A percentile compares a stretch with the other conserved stretches of the same genome.
These are phyloP conservation scores for Geotrichum cucujoidarum DNA, from an alignment of 1,139 yeast species.

Conservation along the genomic window DNA sequence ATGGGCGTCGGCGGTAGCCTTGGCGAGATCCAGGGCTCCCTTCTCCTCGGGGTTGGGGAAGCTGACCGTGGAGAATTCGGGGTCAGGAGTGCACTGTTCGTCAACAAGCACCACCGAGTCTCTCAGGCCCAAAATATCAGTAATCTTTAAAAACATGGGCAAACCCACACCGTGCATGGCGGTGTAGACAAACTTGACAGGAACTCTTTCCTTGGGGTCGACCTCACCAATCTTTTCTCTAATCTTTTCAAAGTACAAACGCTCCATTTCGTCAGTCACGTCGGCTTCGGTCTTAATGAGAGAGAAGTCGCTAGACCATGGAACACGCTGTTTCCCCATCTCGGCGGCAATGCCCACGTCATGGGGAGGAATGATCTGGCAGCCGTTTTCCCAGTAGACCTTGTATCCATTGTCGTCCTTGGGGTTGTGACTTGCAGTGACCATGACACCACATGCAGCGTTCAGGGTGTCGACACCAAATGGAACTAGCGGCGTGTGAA, in stretches of 20 bases:
- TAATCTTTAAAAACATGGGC: constrained; percentile 32
- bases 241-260: constrained; percentile 26
- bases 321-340: constrained; percentile 57
- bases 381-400: constrained; percentile 88
- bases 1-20: constrained; percentile 45
- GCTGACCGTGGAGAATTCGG: constrained; percentile 73
- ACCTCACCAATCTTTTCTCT: constrained; percentile 15
- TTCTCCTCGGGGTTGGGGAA: constrained; percentile 96
- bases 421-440: constrained; percentile 96
- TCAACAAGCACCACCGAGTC: constrained; percentile 44
- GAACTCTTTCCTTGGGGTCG: constrained; percentile 21
- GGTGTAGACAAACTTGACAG: constrained; percentile 65
- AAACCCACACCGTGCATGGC: constrained; percentile 95
- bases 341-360: constrained; percentile 64
- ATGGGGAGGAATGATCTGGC: constrained; percentile 93
- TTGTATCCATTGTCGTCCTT: constrained; percentile 91
- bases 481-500: constrained; percentile 92
- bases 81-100: constrained; percentile 72
- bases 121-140: constrained; percentile 32
- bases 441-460: constrained; percentile 86
- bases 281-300: constrained; percentile 18
- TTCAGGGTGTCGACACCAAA: constrained; percentile 61
- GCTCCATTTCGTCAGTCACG: constrained; percentile 20
- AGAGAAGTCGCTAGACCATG: constrained; percentile 44
- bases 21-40: constrained; percentile 80